These are phyloP conservation scores for Noccaea bulbosa DNA, from an alignment of 345 rosid species.

Conservation along the genomic window DNA sequence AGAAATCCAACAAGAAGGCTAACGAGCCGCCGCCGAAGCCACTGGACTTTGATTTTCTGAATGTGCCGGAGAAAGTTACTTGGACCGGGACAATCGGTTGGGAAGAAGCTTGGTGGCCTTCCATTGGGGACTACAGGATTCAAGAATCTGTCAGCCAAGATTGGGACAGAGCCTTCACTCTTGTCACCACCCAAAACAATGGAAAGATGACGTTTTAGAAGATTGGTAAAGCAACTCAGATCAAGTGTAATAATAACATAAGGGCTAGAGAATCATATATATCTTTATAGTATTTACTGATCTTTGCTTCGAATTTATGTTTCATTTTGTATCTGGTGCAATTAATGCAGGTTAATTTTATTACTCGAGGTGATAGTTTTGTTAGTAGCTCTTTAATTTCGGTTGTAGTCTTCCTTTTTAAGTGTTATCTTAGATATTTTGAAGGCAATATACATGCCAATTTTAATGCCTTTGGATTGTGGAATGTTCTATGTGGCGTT, in stretches of 20 bases:
- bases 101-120: constrained; percentile 58
- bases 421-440: neutral
- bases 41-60: constrained; percentile 51
- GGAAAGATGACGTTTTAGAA: constrained; percentile 11
- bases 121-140: constrained; percentile 46
- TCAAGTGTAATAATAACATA: constrained; percentile 9
- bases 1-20: constrained; percentile 19
- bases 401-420: neutral
- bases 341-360: constrained; percentile 13
- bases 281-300: neutral
- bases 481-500: neutral
- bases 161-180: constrained; percentile 57
- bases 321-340: neutral
- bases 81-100: constrained; percentile 55
- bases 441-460: neutral
- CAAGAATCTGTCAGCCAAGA: constrained; percentile 47
- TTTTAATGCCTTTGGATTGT: constrained; percentile 8
- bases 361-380: constrained; percentile 1
- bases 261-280: neutral
- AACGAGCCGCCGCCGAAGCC: constrained; percentile 26
- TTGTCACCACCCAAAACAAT: constrained; percentile 24
- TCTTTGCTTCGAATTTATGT: neutral
- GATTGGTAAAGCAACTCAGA: constrained; percentile 16
- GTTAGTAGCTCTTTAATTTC: neutral
- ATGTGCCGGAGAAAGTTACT: constrained; percentile 55